A percentile compares a stretch with the other conserved stretches of the same genome.
Evolutionary conservation across 139 green algal genomes (phyloP).

Genomic region (Chlamydomonas sphaeroides): DNA sequence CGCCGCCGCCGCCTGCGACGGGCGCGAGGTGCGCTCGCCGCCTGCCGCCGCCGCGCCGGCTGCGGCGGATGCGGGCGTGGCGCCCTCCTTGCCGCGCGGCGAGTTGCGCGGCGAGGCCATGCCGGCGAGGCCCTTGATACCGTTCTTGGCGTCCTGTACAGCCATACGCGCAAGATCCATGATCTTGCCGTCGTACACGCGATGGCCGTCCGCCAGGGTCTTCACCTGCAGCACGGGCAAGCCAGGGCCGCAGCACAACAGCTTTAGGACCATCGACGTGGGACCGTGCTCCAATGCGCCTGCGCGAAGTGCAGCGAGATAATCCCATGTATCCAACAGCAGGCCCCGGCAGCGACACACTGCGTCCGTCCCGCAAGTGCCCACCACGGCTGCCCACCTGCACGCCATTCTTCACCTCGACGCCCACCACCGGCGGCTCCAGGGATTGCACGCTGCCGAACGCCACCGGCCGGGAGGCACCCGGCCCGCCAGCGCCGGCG

Average conservation of each 20-base stretch:
- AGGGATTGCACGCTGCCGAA: background rate
- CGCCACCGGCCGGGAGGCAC: background rate
- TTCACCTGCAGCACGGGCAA: constrained; percentile 28
- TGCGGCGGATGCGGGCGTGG: background rate
- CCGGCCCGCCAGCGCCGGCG: background rate
- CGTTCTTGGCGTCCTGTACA: constrained; percentile 28
- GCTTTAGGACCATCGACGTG: too few relatives aligned
- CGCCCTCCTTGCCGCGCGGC: background rate
- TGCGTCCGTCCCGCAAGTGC: too few relatives aligned
- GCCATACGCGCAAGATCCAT: constrained; percentile 15
- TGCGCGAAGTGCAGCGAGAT: too few relatives aligned
- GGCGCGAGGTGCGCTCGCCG: too few relatives aligned
- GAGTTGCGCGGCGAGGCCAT: constrained; percentile 18
- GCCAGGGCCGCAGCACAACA: too few relatives aligned
- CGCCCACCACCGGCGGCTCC: background rate
- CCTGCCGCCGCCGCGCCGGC: too few relatives aligned
- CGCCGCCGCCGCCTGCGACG: background rate
- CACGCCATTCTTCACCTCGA: background rate
- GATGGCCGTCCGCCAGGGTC: constrained; percentile 28
- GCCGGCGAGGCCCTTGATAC: background rate
- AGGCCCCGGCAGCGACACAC: too few relatives aligned
- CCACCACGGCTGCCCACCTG: too few relatives aligned
- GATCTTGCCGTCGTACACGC: constrained; percentile 30
- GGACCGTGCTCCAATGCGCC: too few relatives aligned
- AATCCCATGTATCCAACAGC: too few relatives aligned